Base-by-base conservation (phyloP, 1,284 basidiomycete species). In the Austropuccinia psidii region DNA sequence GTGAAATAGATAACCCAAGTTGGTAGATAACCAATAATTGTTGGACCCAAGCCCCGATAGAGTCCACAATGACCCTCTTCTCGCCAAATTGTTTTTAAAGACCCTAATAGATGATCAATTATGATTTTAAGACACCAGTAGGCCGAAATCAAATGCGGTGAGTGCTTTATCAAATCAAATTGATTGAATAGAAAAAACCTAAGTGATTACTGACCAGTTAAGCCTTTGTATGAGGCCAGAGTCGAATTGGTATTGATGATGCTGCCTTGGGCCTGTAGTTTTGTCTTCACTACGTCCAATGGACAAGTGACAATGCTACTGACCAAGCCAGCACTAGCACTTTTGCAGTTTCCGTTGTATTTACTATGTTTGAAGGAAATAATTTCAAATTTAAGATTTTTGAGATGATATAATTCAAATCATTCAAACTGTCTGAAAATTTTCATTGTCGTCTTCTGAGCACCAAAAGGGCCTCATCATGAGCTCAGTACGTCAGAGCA, bases 1-100 rank as follows among this genome's bases (percentile, higher is more conserved):
- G 91, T 88, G 81, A 97, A 97, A 82, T 96, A 97, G 77, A 97
- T 97, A 31, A 92, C 93, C 93, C 93, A 96, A 9, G 93, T 97
- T 29, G 93, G 93, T 47, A 97, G 86, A 82, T 97, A 96, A 7
- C 93, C 93, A 5, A 93, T 85, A 74, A 97, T 86, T 15, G 93
- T 97, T n/a, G 93, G 94, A 11, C 93, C 93, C 31, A 97, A 85
- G 15, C 94, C 93, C 50, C 93, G 87, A 82, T 97, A 97, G 75
- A 96, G 84, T 15, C 94, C 93, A 64, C 88, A 86, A 68, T 94
- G 78, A 8, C 93, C 93, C 76, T 90, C 87, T 75, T 89, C 85
- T 76, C 82, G 81, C 78, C 90, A 83, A 77, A 95, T 90, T 47
- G 84, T 84, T 79, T 85, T 86, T 74, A 90, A 83, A 60, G 88